Percentiles rank a stretch among this genome's conserved stretches.
Evolutionary conservation across 768 basidiomycete species (phyloP).

Genomic region (Panus rudis): DNA sequence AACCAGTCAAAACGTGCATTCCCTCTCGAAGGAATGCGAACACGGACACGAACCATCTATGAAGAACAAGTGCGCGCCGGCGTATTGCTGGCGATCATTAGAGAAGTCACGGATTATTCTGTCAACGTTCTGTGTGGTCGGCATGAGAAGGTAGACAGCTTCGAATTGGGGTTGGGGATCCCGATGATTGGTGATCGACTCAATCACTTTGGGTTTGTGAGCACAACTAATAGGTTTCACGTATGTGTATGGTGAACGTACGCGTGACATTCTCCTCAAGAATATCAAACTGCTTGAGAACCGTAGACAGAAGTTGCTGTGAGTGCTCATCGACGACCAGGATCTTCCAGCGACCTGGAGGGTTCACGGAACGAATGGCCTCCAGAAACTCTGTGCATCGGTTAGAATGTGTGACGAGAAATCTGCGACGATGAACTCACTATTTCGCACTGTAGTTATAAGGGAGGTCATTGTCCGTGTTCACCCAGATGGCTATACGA

Average conservation of each 20-base stretch:
- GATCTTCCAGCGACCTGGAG: constrained; percentile 91
- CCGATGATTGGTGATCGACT: constrained; percentile 78
- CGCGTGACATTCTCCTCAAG: constrained; percentile 94
- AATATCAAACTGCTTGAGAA: constrained; percentile 91
- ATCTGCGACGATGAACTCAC: no score
- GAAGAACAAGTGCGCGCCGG: constrained; percentile 87
- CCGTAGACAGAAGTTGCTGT: constrained; percentile 73
- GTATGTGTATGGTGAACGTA: constrained; percentile 32
- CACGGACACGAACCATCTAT: constrained; percentile 60
- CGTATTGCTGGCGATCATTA: constrained; percentile 60
- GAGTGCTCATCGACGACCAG: constrained; percentile 94
- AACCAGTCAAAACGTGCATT: neutral
- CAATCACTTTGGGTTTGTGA: constrained; percentile 59
- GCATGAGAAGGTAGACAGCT: constrained; percentile 91
- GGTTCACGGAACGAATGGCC: constrained; percentile 79
- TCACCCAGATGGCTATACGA: no score
- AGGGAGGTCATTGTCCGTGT: no score
- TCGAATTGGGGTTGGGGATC: constrained; percentile 82
- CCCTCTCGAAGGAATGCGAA: neutral
- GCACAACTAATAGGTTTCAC: neutral
- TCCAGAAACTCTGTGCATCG: constrained; percentile 90
- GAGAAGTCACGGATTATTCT: constrained; percentile 84
- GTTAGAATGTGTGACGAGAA: no score
- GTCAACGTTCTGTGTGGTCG: constrained; percentile 90
- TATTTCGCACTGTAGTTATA: no score